These are phyloP conservation scores for Henningerozyma blattae DNA, from an alignment of 805 yeast genomes.

Conservation along the genomic window DNA sequence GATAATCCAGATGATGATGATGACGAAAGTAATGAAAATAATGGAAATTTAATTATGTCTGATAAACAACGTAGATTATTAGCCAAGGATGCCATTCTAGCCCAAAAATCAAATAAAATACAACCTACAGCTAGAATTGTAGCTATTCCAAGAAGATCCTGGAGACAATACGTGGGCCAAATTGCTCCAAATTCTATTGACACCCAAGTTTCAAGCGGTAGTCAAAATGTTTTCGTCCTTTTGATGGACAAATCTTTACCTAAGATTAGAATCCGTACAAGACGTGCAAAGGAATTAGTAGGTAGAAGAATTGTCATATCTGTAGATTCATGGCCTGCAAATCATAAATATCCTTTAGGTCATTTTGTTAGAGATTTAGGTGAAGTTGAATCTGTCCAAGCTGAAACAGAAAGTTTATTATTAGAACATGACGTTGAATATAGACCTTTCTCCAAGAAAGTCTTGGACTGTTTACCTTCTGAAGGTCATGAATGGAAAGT, in stretches of 20 bases:
- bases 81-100: constrained; percentile 64
- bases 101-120: constrained; percentile 39
- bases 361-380: constrained; percentile 89
- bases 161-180: constrained; percentile 96
- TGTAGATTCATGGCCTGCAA: constrained; percentile 83
- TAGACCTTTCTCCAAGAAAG: constrained; percentile 88
- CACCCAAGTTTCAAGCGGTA: constrained; percentile 39
- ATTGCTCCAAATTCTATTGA: constrained; percentile 67
- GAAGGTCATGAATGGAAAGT: constrained; percentile 94
- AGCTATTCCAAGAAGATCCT: constrained; percentile 76
- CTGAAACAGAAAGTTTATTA: constrained; percentile 90
- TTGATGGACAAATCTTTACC: constrained; percentile 88
- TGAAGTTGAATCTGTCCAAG: constrained; percentile 79
- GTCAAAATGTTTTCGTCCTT: constrained; percentile 70
- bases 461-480: constrained; percentile 78
- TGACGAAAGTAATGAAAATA: constrained; percentile 31
- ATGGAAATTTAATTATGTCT: constrained; percentile 32
- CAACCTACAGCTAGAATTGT: constrained; percentile 95
- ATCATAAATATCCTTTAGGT: constrained; percentile 82
- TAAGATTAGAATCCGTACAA: constrained; percentile 71
- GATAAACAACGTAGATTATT: constrained; percentile 42
- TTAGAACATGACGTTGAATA: constrained; percentile 95
- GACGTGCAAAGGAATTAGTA: constrained; percentile 70
- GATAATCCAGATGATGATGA: constrained; percentile 39
- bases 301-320: constrained; percentile 88